Conservation (phyloP, 176 grass and related monocot genomes). For the Bolboschoenus planiculmis region DNA sequence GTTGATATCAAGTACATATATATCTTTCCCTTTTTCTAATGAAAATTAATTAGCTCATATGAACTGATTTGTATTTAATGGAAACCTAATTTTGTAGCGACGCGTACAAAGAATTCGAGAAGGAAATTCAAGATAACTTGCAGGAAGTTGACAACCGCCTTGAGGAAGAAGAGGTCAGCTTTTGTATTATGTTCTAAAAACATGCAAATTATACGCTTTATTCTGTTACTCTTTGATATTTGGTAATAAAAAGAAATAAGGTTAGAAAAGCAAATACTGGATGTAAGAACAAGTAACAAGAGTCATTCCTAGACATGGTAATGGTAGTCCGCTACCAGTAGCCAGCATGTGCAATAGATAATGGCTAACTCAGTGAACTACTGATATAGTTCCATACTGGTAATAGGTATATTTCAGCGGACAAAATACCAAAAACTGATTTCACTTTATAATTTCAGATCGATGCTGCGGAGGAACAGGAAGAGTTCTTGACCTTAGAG, state of each 20-base stretch:
- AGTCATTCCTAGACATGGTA: neutral
- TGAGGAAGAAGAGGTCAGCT: conserved; percentile 78
- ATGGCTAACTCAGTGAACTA: neutral
- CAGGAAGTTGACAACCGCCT: conserved; percentile 57
- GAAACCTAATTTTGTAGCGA: conserved; percentile 44
- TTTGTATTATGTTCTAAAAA: neutral
- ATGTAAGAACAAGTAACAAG: neutral
- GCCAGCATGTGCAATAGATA: neutral
- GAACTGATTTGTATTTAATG: neutral
- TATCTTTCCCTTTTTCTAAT: neutral
- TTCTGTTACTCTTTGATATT: neutral
- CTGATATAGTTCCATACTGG: neutral
- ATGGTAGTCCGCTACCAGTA: neutral
- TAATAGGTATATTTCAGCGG: neutral
- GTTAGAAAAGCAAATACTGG: neutral
- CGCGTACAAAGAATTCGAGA: conserved; percentile 94
- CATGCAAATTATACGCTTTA: neutral
- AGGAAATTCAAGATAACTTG: conserved; percentile 88
- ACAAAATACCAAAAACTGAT: neutral
- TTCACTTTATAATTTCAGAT: conserved; percentile 41
- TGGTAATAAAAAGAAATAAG: neutral
- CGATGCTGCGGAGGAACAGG: conserved; percentile 90
- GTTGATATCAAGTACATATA: conserved; percentile 18
- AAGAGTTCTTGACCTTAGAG: conserved; percentile 67
- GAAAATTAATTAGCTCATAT: neutral